Percentiles rank a stretch among this genome's conserved stretches.
These are phyloP conservation scores for Discostella stelligeroides DNA, from an alignment of 108 stramenopile genomes.

Conservation along the genomic window DNA sequence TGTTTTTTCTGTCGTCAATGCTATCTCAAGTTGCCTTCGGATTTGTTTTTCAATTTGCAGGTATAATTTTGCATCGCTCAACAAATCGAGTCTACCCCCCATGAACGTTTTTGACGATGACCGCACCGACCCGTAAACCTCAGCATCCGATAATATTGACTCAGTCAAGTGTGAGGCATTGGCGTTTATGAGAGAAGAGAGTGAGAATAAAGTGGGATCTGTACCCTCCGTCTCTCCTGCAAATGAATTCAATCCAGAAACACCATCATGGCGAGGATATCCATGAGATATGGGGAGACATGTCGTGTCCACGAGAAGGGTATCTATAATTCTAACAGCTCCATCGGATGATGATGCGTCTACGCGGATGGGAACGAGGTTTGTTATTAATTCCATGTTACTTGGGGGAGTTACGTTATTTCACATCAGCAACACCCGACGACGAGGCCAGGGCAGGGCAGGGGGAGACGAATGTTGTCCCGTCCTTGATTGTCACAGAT, in stretches of 20 bases:
- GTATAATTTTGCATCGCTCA: conserved; percentile 47
- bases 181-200: conserved; percentile 46
- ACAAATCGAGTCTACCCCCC: conserved; percentile 67
- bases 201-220: conserved; percentile 11
- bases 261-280: conserved; percentile 30
- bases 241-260: not conserved
- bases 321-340: conserved; percentile 61
- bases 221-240: not conserved
- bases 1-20: conserved; percentile 26
- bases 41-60: conserved; percentile 57
- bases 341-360: conserved; percentile 45
- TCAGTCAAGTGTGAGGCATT: conserved; percentile 65
- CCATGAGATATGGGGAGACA: conserved; percentile 63
- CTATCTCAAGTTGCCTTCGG: conserved; percentile 51
- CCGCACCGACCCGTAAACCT: conserved; percentile 71
- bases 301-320: conserved; percentile 65
- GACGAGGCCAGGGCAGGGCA: too few species aligned
- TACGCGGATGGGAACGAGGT: conserved; percentile 45
- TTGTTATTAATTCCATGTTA: conserved; percentile 41
- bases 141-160: conserved; percentile 66
- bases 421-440: too few species aligned
- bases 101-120: conserved; percentile 68
- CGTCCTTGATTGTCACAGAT: too few species aligned
- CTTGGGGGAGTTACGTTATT: too few species aligned
- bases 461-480: too few species aligned